Percentiles rank a stretch among this genome's conserved stretches.
These are phyloP conservation scores for Neonectria punicea DNA, from an alignment of 2,329 filamentous ascomycete genomes.

Conservation along the genomic window DNA sequence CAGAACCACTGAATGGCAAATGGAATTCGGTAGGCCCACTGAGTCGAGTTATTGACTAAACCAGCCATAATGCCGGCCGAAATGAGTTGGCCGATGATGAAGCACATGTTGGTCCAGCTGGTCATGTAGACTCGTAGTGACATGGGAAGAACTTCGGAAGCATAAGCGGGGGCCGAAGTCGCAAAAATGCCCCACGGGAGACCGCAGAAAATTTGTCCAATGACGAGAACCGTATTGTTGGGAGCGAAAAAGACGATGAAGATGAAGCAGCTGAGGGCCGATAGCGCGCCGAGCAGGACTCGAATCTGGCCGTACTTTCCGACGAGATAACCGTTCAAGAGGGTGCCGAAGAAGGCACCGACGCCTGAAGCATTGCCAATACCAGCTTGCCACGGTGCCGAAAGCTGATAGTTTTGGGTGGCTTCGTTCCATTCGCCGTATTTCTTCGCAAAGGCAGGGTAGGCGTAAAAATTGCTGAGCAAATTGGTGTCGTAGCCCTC, in stretches of 20 bases:
- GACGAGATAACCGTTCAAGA: conserved; percentile 58
- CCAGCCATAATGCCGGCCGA: conserved; percentile 47
- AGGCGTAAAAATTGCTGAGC: conserved; percentile 50
- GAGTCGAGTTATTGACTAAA: conserved; percentile 42
- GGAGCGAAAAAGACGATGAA: conserved; percentile 59
- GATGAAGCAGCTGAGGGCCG: conserved; percentile 49
- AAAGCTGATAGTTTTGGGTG: no score
- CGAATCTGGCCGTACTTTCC: conserved; percentile 55
- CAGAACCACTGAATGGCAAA: conserved; percentile 62
- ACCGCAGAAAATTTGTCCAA: conserved; percentile 57
- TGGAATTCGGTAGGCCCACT: conserved; percentile 60
- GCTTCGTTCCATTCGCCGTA: no score
- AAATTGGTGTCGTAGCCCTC: conserved; percentile 52
- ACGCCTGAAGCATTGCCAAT: conserved; percentile 37
- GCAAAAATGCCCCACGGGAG: conserved; percentile 58
- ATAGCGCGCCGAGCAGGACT: conserved; percentile 54
- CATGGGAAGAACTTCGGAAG: conserved; percentile 54
- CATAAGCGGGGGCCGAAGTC: conserved; percentile 58
- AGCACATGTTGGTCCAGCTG: conserved; percentile 58
- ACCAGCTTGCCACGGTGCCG: no score
- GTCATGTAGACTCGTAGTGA: conserved; percentile 56
- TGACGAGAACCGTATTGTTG: conserved; percentile 50
- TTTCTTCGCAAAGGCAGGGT: conserved; percentile 15
- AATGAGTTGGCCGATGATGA: conserved; percentile 58
- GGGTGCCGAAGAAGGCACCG: conserved; percentile 60